Evolutionary conservation across 768 basidiomycete genomes (phyloP), one percentile per base, ranked within the genome.

Genomic region (Amanita pallidorosea): DNA sequence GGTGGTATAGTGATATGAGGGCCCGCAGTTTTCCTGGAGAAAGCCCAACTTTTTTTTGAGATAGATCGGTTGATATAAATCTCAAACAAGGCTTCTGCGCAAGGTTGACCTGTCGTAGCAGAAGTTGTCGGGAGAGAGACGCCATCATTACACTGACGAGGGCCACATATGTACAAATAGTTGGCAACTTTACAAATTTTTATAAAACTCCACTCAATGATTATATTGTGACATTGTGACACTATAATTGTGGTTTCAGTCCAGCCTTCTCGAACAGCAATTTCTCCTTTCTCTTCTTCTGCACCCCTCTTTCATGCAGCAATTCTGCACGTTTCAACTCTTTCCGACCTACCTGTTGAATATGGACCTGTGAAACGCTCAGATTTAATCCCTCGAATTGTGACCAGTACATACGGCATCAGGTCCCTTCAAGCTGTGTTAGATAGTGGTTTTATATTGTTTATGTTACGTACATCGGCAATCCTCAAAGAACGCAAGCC

Each of bases 331-430:
- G 81, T 68, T 78, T 86, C 56, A 97, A 71, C 67, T 97, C 95
- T 41, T 83, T 73, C 60, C 85, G 85, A 7, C 94, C 95, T 40
- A 98, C 87, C 68, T 98, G 94, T 64, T 94, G 91, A 47, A 96
- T 85, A 67, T 98, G 94, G 2, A 96, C 90, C 77, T 89, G 42
- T 27, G 15, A 44, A 47, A 47, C 3, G 53, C 37, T 66, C 37
- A 66, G 55, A 17, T 54, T 46, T 38, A 40, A 15, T 9, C 17
- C 13, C 46, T 41, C 55, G 13, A 47, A 47, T n/a, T 9, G 22
- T 13, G 17, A 41, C 45, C 8, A 38, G 41, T 50, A 67, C 76
- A 55, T 55, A 83, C 85, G 60, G 83, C 88, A 61, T 89, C 87
- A 37, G 88, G 87, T 15, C 88, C 88, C 85, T 86, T 57, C 20